Conservation (phyloP, 345 rosid species). For the Eucalyptus melliodora region DNA sequence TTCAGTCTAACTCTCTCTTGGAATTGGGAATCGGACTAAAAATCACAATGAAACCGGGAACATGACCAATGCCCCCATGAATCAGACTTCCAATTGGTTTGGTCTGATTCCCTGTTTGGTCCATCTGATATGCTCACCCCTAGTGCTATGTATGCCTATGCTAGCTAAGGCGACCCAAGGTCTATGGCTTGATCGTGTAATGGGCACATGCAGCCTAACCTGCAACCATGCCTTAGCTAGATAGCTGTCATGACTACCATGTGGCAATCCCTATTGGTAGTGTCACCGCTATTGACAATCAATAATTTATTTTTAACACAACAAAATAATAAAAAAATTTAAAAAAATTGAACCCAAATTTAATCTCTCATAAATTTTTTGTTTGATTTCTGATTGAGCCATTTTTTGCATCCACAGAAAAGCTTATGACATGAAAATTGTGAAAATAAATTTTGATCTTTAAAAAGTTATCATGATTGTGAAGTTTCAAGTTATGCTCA, state of each 20-base stretch:
- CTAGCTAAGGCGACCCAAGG: neutral
- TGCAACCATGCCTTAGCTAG: neutral
- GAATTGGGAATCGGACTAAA: fast-evolving
- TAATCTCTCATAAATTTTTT: neutral
- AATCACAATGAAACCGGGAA: too few species aligned
- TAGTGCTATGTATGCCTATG: neutral
- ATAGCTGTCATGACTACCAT: neutral
- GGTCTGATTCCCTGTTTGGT: fast-evolving
- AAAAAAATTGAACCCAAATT: neutral
- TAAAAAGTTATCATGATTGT: neutral
- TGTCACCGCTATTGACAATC: fast-evolving
- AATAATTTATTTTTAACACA: neutral
- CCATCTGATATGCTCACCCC: neutral
- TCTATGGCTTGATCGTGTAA: neutral
- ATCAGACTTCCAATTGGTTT: too few species aligned
- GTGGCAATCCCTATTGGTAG: neutral
- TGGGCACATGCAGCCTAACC: neutral
- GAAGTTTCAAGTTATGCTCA: neutral
- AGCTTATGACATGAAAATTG: neutral
- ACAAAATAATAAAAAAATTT: fast-evolving
- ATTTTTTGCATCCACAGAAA: neutral
- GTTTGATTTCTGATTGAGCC: neutral
- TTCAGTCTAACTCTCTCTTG: fast-evolving
- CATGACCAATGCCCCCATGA: fast-evolving
- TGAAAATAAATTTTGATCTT: neutral